These are phyloP conservation scores for Gossypium sturtianum DNA, from an alignment of 345 rosid genomes.

Conservation along the genomic window DNA sequence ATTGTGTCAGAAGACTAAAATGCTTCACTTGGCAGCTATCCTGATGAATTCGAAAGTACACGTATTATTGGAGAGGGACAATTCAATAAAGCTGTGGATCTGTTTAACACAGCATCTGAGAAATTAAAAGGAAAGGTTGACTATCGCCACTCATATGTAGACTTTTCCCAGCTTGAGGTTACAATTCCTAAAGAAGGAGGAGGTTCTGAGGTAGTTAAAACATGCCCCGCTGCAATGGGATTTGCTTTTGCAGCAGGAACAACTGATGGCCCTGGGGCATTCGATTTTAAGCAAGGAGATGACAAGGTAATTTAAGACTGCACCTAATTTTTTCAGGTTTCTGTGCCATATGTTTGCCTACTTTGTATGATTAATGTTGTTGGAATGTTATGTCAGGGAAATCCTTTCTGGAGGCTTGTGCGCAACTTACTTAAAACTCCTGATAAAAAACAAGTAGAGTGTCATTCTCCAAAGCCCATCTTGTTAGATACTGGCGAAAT, in stretches of 20 bases:
- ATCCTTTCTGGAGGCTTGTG: slow-evolving; percentile 86
- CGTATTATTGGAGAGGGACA: slow-evolving; percentile 91
- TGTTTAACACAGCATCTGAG: slow-evolving; percentile 80
- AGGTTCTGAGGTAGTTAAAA: slow-evolving; percentile 63
- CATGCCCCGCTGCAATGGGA: slow-evolving; percentile 99
- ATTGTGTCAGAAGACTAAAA: slow-evolving; percentile 8
- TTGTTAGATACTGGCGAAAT: slow-evolving; percentile 98
- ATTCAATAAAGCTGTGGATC: slow-evolving; percentile 69
- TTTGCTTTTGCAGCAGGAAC: slow-evolving; percentile 98
- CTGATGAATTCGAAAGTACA: slow-evolving; percentile 97
- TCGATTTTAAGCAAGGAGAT: slow-evolving; percentile 97
- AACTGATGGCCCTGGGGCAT: slow-evolving; percentile 99
- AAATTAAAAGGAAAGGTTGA: slow-evolving; percentile 72
- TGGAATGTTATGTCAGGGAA: slow-evolving; percentile 50
- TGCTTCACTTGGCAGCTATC: slow-evolving; percentile 48
- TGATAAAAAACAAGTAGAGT: slow-evolving; percentile 54
- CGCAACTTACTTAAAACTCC: slow-evolving; percentile 75
- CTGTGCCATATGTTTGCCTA: slow-evolving; percentile 9
- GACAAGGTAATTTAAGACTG: slow-evolving; percentile 42
- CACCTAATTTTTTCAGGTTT: background rate
- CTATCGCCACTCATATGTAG: slow-evolving; percentile 63
- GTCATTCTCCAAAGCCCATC: slow-evolving; percentile 94
- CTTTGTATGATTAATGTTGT: slow-evolving; percentile 7
- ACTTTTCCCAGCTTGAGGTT: slow-evolving; percentile 88
- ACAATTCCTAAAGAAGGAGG: slow-evolving; percentile 51